phyloP scores from a whole-genome alignment of 306 rosid species.

The Myrica gale region DNA sequence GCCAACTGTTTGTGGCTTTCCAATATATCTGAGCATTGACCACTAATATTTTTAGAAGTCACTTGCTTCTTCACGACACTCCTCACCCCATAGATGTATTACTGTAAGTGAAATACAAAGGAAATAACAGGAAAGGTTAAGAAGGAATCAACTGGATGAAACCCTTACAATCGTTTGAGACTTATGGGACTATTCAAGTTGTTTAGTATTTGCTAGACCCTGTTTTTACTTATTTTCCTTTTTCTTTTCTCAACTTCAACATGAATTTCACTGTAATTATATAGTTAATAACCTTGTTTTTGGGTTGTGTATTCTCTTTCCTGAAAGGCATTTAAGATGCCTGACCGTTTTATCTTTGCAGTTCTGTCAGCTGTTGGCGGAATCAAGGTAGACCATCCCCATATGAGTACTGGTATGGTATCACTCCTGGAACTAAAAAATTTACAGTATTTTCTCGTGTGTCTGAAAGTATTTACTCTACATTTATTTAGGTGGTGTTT shows the following conservation, averaged over 20 bases:
- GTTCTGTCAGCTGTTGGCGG: slow-evolving; percentile 98
- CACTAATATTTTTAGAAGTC: not conserved
- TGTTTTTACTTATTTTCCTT: slow-evolving; percentile 8
- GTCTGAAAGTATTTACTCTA: not conserved
- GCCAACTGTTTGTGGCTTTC: not conserved
- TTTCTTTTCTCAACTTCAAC: not conserved
- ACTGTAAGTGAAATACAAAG: not conserved
- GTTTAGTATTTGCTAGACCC: not conserved
- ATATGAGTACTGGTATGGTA: slow-evolving; percentile 55
- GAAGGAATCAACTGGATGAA: not conserved
- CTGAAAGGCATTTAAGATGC: slow-evolving; percentile 19
- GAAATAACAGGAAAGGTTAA: not conserved
- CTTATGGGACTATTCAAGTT: not conserved
- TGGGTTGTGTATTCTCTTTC: not conserved
- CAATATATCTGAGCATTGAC: not conserved
- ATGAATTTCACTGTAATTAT: not conserved
- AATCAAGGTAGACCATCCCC: slow-evolving; percentile 80
- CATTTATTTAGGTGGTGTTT: too few relatives aligned
- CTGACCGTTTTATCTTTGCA: slow-evolving; percentile 37
- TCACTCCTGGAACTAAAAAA: slow-evolving; percentile 25
- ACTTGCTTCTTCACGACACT: not conserved
- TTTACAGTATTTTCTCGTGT: slow-evolving; percentile 16
- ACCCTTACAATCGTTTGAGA: not conserved
- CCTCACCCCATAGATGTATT: not conserved
- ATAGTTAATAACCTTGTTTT: not conserved